Evolutionary conservation across 2,329 filamentous ascomycete species (phyloP).

Genomic region (Fusarium chuoi): DNA sequence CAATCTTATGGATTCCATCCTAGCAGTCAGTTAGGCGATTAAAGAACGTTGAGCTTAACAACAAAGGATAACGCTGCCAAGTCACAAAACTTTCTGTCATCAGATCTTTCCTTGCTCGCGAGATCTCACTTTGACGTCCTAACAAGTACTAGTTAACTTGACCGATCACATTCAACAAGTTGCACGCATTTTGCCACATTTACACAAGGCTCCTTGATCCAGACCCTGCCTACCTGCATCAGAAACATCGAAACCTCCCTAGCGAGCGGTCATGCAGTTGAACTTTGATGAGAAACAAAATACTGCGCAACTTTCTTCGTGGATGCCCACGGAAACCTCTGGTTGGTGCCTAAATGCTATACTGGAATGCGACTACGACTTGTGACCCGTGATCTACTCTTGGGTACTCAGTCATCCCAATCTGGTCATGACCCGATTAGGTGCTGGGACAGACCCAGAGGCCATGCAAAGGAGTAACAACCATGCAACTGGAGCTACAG

Average conservation of each 20-base stretch:
- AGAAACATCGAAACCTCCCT: neutral
- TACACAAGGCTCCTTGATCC: neutral
- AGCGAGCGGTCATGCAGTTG: neutral
- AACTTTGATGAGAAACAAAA: neutral
- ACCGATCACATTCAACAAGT: constrained; percentile 20
- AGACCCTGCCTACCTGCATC: neutral
- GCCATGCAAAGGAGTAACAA: neutral
- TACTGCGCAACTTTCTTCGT: neutral
- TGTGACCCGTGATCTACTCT: neutral
- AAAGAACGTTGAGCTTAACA: neutral
- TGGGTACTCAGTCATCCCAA: neutral
- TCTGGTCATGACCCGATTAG: neutral
- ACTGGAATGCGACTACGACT: neutral
- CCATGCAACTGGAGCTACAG: neutral
- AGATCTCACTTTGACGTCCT: neutral
- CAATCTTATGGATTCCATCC: constrained; percentile 11
- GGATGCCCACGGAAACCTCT: neutral
- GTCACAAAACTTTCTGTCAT: neutral
- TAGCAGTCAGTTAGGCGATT: neutral
- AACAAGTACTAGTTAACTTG: constrained; percentile 2
- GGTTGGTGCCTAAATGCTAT: neutral
- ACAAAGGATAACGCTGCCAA: neutral
- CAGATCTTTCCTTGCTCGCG: neutral
- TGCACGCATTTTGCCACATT: neutral
- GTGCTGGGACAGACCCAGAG: neutral